phyloP scores from a whole-genome alignment of 169 alveolate genomes.

The Cryptosporidium parvum region DNA sequence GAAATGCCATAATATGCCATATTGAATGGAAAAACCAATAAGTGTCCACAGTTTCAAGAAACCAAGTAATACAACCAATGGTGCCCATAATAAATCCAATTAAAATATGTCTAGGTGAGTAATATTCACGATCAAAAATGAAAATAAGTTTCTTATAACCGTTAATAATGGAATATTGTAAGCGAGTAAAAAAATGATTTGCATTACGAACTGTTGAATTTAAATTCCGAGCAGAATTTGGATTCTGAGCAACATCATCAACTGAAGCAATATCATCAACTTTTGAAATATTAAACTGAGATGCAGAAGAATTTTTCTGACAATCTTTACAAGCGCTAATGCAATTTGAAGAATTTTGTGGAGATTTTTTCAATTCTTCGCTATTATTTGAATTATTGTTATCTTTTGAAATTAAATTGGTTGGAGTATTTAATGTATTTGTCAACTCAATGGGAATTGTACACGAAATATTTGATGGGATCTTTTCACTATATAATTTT shows the following conservation, averaged over 20 bases:
- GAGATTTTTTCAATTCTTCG: neutral
- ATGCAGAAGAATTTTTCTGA: neutral
- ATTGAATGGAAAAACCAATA: conserved; percentile 70
- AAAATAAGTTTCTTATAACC: conserved; percentile 2
- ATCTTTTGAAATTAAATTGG: conserved; percentile 12
- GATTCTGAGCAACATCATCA: neutral
- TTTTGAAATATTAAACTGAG: conserved; percentile 36
- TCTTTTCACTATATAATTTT: conserved; percentile 37
- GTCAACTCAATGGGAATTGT: conserved; percentile 57
- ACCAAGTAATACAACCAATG: conserved; percentile 70
- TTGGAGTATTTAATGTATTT: conserved; percentile 51
- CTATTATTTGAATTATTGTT: neutral
- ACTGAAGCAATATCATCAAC: neutral
- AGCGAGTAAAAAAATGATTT: neutral
- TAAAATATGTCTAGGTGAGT: conserved; percentile 42
- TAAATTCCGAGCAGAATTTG: neutral
- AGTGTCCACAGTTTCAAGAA: conserved; percentile 67
- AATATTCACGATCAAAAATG: conserved; percentile 48
- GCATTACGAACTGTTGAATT: neutral
- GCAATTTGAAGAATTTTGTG: neutral
- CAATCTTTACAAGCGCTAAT: neutral
- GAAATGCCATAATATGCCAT: conserved; percentile 65
- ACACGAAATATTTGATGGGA: conserved; percentile 23
- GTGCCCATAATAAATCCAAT: conserved; percentile 37
- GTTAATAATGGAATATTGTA: neutral